Conservation (phyloP, 164 flowering plant species). For the Aristolochia contorta region DNA sequence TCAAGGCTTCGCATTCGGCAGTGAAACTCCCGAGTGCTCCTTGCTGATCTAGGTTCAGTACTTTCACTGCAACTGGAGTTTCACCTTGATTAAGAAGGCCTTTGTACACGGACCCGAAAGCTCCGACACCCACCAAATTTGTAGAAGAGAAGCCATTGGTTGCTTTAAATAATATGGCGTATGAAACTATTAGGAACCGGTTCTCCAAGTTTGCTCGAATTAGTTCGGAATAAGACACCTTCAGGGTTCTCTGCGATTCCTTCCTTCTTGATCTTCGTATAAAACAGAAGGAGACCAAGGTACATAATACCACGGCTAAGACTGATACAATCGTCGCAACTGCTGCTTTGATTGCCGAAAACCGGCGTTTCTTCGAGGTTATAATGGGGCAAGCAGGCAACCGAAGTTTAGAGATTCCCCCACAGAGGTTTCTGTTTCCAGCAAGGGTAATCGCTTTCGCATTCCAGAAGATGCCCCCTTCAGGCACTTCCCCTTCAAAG, state of each 20-base stretch:
- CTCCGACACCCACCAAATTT: constrained; percentile 14
- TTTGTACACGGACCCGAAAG: constrained; percentile 14
- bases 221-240: background rate
- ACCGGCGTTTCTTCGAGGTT: background rate
- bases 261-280: background rate
- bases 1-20: constrained; percentile 13
- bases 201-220: background rate
- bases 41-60: constrained; percentile 13
- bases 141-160: constrained; percentile 11
- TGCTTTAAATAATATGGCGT: constrained; percentile 10
- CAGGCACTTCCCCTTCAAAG: constrained; percentile 36
- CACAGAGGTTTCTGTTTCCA: constrained; percentile 32
- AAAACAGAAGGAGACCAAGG: background rate
- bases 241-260: background rate
- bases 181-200: constrained; percentile 6
- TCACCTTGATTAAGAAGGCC: constrained; percentile 5
- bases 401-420: constrained; percentile 19
- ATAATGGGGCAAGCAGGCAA: constrained; percentile 19
- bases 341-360: background rate
- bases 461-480: constrained; percentile 26
- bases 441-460: constrained; percentile 14
- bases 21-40: constrained; percentile 17
- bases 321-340: background rate
- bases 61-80: constrained; percentile 11
- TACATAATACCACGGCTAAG: background rate